Base-by-base conservation (phyloP, 768 basidiomycete species). In the Plicaturopsis crispa region DNA sequence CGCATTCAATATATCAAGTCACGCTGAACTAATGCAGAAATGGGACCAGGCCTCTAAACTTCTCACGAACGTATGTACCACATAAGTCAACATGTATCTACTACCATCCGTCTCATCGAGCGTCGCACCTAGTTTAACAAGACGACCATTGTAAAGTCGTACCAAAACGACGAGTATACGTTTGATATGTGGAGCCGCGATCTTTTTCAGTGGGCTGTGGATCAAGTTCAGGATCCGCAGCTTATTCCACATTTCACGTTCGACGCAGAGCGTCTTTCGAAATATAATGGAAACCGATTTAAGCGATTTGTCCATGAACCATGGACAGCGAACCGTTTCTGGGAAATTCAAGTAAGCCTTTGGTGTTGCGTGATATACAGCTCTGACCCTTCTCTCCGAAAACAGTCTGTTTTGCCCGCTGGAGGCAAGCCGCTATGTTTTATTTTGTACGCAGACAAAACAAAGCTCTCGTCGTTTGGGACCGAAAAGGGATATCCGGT, bases 391-490 rank as follows among this genome's bases (percentile, higher is more conserved):
- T 8, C 26, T 28, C 8, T 14, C 26, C 8, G 10, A 28, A 8
- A 28, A 28, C 26, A 28, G 26, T 28, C 10, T 28, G 10, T n/a
- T n/a, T n/a, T n/a, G n/a, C n/a, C n/a, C n/a, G n/a, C n/a, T n/a
- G n/a, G n/a, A n/a, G 56, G 44, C 3, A 55, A 56, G 18, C 55
- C 59, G 0, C 43, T 63, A 13, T 42, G 45, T 5, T 52, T 61
- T 19, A 60, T 66, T 18, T 30, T 69, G 0, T 70, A 67, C 53
- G 60, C 66, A 5, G 65, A 70, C 46, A 67, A 68, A 35, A 55
- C 59, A 1, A 53, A 56, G 11, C 43, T 67, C 1, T 67, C 62
- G 2, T 53, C 56, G 3, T 67, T 67, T 48, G 60, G 65, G 0
- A 60, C 55, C 2, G 50, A 46, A 24, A 65, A 65, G 38, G 66